Evolutionary conservation across 1,139 yeast genomes (phyloP), one percentile per base, ranked within the genome.

Genomic region (Suhomyces bokatorum): DNA sequence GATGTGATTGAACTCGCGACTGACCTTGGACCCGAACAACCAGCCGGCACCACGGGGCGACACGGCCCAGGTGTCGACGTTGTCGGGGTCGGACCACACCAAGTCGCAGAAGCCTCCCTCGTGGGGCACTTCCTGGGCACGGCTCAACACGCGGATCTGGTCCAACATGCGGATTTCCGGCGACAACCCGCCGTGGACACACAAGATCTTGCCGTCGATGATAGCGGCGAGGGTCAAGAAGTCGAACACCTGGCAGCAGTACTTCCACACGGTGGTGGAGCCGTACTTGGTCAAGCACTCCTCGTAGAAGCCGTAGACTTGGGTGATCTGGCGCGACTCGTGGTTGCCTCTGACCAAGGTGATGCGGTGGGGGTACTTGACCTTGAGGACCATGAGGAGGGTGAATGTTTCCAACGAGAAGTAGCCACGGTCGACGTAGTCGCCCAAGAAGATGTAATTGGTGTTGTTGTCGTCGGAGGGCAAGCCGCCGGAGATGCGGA

Each of bases 71-170:
- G 96, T 88, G 52, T 90, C 97, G 35, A 91, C 97, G 56, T 91
- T 95, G 62, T 93, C 99, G 3, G 99, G 99, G 62, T 93, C 99
- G 24, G 95, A 85, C 99, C 99, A 93, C 31, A 93, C 90, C 56
- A 93, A 77, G 64, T 93, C 99, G 62, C 98, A 93, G 66, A 93
- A 93, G 3, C 98, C 97, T 51, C 99, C 99, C 67, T 93, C 99
- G 64, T 93, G 99, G 2, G 99, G 99, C 43, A 93, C 97, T 67
- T 93, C 99, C 67, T 93, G 98, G n/a, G 98, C 98, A 59, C 99
- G 78, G 44, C 96, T 87, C 48, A 93, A 75, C 14, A 91, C 97
- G 56, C 99, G 77, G 48, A 93, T 91, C 68, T 93, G 98, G 64
- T 93, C 99, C 54, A 93, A 77, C 89, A 93, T 91, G 63, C 98